These are phyloP conservation scores for Phytophthora brassicae DNA, from an alignment of 352 stramenopile species.

Conservation along the genomic window DNA sequence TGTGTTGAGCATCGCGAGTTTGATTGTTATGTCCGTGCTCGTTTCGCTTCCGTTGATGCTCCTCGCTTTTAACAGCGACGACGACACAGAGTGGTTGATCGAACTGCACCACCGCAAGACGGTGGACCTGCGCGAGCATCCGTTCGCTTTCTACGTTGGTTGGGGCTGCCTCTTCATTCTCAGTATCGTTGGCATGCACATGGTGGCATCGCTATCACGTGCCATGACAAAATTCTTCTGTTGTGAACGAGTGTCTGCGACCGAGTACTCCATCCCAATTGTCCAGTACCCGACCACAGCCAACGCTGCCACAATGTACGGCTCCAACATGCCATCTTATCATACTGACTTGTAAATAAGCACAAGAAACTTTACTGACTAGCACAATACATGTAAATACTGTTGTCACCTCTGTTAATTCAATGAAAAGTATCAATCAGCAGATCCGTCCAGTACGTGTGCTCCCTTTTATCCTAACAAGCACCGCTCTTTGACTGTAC, in stretches of 20 bases:
- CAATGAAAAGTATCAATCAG: too few species aligned
- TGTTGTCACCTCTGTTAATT: too few species aligned
- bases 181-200: constrained; percentile 52
- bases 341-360: constrained; percentile 5
- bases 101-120: constrained; percentile 29
- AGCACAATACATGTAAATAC: not conserved
- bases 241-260: constrained; percentile 58
- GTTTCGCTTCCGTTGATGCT: constrained; percentile 34
- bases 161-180: constrained; percentile 54
- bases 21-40: constrained; percentile 35
- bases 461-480: constrained; percentile 13
- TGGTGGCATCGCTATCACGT: constrained; percentile 47
- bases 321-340: constrained; percentile 11
- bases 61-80: constrained; percentile 16
- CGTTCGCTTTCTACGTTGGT: constrained; percentile 43
- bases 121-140: constrained; percentile 38
- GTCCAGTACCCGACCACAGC: constrained; percentile 29
- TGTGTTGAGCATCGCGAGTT: constrained; percentile 47
- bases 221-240: constrained; percentile 66
- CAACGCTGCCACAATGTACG: constrained; percentile 27
- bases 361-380: not conserved
- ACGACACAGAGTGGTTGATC: constrained; percentile 26
- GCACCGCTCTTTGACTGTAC: not conserved
- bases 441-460: too few species aligned
- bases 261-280: constrained; percentile 45